Conservation (phyloP, 352 stramenopile genomes). For the Phytophthora capsici region DNA sequence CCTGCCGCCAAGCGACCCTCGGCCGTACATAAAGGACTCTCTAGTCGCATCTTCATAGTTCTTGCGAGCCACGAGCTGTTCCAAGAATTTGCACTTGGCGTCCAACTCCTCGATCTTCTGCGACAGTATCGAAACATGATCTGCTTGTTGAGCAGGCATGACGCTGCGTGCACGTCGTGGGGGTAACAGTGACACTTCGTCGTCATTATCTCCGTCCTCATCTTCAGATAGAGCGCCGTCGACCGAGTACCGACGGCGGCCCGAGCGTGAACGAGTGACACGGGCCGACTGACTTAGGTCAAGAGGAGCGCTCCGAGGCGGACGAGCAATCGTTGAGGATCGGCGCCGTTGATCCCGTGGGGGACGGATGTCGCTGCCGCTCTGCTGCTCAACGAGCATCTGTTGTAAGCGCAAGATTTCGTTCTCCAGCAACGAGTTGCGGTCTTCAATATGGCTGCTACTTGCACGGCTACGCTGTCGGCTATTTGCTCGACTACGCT, state of each 20-base stretch:
- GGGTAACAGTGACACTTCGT: slow-evolving; percentile 52
- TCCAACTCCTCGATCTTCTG: slow-evolving; percentile 82
- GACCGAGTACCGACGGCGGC: slow-evolving; percentile 55
- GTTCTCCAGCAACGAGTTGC: slow-evolving; percentile 60
- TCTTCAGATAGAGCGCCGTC: slow-evolving; percentile 48
- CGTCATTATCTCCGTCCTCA: slow-evolving; percentile 45
- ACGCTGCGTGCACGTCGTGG: slow-evolving; percentile 68
- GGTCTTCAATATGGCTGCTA: slow-evolving; percentile 43
- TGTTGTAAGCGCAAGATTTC: slow-evolving; percentile 83
- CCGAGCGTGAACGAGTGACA: slow-evolving; percentile 16
- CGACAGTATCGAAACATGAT: slow-evolving; percentile 68
- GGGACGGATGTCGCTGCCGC: slow-evolving; percentile 15
- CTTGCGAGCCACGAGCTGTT: slow-evolving; percentile 69
- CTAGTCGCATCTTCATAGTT: slow-evolving; percentile 48
- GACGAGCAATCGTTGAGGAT: slow-evolving; percentile 29
- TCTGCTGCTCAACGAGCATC: slow-evolving; percentile 67
- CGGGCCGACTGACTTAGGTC: slow-evolving; percentile 24
- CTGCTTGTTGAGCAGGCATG: slow-evolving; percentile 49
- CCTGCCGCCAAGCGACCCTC: slow-evolving; percentile 23
- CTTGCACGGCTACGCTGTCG: slow-evolving; percentile 27
- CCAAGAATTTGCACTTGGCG: slow-evolving; percentile 80
- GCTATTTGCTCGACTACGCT: slow-evolving; percentile 31
- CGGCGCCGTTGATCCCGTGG: slow-evolving; percentile 22
- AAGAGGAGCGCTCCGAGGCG: slow-evolving; percentile 32
- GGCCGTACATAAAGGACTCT: slow-evolving; percentile 39